Evolutionary conservation across 805 yeast genomes (phyloP).

Genomic region (Sugiyamaella boreocaroliniensis): DNA sequence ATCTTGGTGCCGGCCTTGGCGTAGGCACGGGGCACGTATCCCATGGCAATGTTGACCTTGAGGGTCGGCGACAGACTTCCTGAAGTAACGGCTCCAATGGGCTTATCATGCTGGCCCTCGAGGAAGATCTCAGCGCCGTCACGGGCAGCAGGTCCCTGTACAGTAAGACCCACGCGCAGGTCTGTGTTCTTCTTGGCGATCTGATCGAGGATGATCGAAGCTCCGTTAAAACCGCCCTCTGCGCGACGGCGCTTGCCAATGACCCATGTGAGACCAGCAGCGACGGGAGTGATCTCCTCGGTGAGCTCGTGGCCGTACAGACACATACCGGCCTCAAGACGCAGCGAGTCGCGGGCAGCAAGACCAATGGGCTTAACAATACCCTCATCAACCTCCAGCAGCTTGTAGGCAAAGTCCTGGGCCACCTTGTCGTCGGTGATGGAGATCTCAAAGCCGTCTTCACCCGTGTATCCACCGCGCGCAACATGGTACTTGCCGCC

Average conservation of each 20-base stretch:
- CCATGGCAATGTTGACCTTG: constrained; percentile 85
- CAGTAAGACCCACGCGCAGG: constrained; percentile 64
- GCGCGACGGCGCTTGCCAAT: constrained; percentile 73
- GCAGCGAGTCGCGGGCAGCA: constrained; percentile 95
- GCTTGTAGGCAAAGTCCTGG: constrained; percentile 50
- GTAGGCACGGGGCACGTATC: constrained; percentile 64
- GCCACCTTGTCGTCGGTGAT: constrained; percentile 52
- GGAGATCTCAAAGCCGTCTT: constrained; percentile 93
- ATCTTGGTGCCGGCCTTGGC: constrained; percentile 70
- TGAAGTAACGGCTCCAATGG: constrained; percentile 55
- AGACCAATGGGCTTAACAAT: constrained; percentile 81
- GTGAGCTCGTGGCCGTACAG: constrained; percentile 87
- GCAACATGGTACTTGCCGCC: constrained; percentile 61
- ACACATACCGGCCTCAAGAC: constrained; percentile 98
- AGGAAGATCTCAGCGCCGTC: constrained; percentile 59
- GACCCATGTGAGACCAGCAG: constrained; percentile 85
- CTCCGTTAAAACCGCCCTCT: constrained; percentile 63
- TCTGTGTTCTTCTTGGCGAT: constrained; percentile 54
- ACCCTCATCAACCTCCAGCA: constrained; percentile 45
- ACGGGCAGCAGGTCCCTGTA: constrained; percentile 90
- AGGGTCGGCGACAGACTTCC: constrained; percentile 63
- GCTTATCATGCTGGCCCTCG: constrained; percentile 44
- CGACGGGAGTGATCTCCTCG: constrained; percentile 76
- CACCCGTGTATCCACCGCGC: constrained; percentile 97
- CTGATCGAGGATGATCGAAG: constrained; percentile 60